These are phyloP conservation scores for Talaromyces piceae DNA, from an alignment of 2,329 filamentous ascomycete genomes.

Conservation along the genomic window DNA sequence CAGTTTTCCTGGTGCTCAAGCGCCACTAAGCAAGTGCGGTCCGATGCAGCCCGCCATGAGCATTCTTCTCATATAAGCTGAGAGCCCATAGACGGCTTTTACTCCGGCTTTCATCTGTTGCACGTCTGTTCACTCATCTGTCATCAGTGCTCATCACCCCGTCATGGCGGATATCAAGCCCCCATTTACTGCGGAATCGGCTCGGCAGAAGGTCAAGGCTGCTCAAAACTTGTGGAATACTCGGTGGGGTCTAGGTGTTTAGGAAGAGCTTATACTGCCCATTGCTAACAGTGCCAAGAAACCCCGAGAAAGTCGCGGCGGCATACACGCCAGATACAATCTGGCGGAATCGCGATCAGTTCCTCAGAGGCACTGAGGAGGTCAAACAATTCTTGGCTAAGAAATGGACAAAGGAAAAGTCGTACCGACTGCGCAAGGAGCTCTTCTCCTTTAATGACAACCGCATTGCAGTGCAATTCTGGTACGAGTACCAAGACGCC, in stretches of 20 bases:
- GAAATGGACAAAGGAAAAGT: constrained; percentile 68
- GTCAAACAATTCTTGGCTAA: constrained; percentile 61
- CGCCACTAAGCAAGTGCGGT: no score
- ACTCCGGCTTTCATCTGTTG: no score
- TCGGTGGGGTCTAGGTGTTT: constrained; percentile 40
- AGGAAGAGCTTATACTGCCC: neutral
- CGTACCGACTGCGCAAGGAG: constrained; percentile 72
- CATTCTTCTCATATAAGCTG: no score
- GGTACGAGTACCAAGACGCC: constrained; percentile 73
- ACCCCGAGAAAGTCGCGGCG: constrained; percentile 58
- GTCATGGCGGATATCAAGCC: constrained; percentile 44
- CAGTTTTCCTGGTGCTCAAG: no score
- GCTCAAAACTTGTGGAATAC: constrained; percentile 81
- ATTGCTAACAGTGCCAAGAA: constrained; percentile 37
- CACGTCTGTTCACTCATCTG: neutral
- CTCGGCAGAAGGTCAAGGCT: constrained; percentile 69
- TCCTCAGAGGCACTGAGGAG: constrained; percentile 59
- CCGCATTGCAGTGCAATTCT: constrained; percentile 82
- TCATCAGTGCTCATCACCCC: neutral
- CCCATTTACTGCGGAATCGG: constrained; percentile 68
- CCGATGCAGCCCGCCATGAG: no score
- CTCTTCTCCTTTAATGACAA: constrained; percentile 69
- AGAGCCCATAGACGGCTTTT: no score
- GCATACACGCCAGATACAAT: constrained; percentile 70
- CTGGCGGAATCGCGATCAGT: constrained; percentile 70